phyloP scores from a whole-genome alignment of 1,284 basidiomycete species.

The Polyporus tsugae region DNA sequence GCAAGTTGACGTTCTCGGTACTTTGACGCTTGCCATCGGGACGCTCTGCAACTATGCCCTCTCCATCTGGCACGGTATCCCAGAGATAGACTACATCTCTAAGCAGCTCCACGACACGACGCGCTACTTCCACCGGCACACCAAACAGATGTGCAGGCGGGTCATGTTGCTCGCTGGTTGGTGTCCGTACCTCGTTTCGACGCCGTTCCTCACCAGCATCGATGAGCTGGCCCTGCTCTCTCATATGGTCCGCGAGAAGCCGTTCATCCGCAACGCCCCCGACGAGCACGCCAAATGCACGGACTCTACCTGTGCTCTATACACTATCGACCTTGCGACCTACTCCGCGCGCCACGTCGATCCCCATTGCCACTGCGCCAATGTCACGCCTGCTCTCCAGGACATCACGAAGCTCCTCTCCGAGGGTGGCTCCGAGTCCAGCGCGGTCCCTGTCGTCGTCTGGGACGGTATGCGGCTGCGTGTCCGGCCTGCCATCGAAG shows the following conservation, averaged over 20 bases:
- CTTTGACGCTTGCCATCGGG: constrained; percentile 14
- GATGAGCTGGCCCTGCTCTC: constrained; percentile 11
- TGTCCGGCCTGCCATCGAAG: constrained; percentile 3
- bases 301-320: constrained; percentile 14
- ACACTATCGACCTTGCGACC: constrained; percentile 13
- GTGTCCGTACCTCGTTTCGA: constrained; percentile 19
- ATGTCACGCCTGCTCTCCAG: constrained; percentile 16
- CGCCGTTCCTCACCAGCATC: constrained; percentile 2
- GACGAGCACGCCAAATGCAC: constrained; percentile 25
- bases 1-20: constrained; percentile 1
- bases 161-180: constrained; percentile 21
- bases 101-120: neutral
- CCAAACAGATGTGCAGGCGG: constrained; percentile 6
- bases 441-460: constrained; percentile 7
- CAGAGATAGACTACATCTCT: constrained; percentile 6
- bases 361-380: constrained; percentile 16
- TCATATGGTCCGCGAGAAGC: constrained; percentile 17
- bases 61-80: constrained; percentile 5
- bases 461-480: constrained; percentile 6
- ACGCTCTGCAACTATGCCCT: constrained; percentile 12
- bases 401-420: constrained; percentile 20
- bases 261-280: neutral
- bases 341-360: constrained; percentile 23
- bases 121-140: constrained; percentile 6
- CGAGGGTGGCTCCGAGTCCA: neutral